Evolutionary conservation across 1,284 basidiomycete genomes (phyloP).

Genomic region (Puccinia hordei): DNA sequence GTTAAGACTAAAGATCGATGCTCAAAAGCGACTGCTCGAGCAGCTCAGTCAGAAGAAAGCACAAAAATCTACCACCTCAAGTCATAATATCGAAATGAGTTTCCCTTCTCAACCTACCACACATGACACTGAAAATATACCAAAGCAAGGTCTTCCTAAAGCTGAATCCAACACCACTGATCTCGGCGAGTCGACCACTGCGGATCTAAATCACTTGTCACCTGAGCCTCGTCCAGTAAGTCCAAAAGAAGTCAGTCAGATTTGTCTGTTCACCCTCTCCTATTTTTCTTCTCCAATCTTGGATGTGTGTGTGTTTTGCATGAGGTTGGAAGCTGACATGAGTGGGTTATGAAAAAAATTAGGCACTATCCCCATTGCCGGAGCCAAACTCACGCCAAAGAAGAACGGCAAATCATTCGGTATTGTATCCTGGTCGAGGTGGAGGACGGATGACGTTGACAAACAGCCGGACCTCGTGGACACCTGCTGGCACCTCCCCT

Average conservation of each 20-base stretch:
- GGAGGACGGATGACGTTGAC: slow-evolving; percentile 1
- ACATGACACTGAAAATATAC: not conserved
- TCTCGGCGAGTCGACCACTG: not conserved
- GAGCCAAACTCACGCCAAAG: not conserved
- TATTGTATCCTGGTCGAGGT: not conserved
- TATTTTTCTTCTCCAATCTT: not conserved
- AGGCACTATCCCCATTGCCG: not conserved
- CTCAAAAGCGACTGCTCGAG: slow-evolving; percentile 37
- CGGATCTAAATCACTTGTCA: not conserved
- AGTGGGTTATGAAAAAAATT: not conserved
- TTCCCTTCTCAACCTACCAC: not conserved
- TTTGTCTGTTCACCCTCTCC: too few species aligned
- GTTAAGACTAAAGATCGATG: slow-evolving; percentile 43
- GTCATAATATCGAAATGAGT: not conserved
- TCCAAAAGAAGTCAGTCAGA: slow-evolving; percentile 7
- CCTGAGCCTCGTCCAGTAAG: not conserved
- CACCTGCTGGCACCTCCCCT: not conserved
- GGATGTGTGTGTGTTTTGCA: not conserved
- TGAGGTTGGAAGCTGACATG: not conserved
- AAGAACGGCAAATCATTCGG: not conserved
- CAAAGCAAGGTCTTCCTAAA: not conserved
- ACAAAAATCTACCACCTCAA: not conserved
- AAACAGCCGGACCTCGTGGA: slow-evolving; percentile 19
- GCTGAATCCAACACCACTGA: not conserved
- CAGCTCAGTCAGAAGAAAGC: slow-evolving; percentile 40